Conservation (phyloP, 345 rosid species). For the Linum usitatissimum region DNA sequence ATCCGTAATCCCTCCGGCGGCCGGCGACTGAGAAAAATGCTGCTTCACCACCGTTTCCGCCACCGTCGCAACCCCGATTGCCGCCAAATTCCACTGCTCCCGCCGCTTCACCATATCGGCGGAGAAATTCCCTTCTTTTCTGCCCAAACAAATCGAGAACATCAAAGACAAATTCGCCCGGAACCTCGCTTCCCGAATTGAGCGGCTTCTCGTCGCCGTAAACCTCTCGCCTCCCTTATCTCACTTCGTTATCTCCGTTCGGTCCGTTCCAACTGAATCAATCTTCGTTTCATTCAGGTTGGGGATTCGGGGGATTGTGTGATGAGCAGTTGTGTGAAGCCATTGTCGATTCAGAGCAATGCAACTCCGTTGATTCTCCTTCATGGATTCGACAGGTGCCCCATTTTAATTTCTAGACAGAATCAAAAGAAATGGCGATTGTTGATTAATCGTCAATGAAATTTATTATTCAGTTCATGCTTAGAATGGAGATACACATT, state of each 20-base stretch:
- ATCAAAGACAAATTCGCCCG: slow-evolving; percentile 46
- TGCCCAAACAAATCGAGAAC: slow-evolving; percentile 44
- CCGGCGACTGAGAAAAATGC: too few species aligned
- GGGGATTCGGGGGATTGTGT: slow-evolving; percentile 33
- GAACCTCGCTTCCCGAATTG: slow-evolving; percentile 47
- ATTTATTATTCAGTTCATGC: slow-evolving; percentile 55
- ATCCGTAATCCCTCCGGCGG: too few species aligned
- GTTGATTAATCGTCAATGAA: not conserved
- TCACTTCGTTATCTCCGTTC: not conserved
- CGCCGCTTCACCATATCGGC: slow-evolving; percentile 17
- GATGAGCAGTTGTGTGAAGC: slow-evolving; percentile 84
- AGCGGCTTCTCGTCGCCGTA: slow-evolving; percentile 45
- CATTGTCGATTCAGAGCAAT: slow-evolving; percentile 40
- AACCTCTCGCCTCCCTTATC: not conserved
- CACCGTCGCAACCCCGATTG: slow-evolving; percentile 1
- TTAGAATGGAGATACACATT: slow-evolving; percentile 88
- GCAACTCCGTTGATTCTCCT: slow-evolving; percentile 68
- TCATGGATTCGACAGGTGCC: slow-evolving; percentile 87
- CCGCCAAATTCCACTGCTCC: slow-evolving; percentile 2
- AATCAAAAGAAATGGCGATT: not conserved
- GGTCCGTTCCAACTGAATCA: too few species aligned
- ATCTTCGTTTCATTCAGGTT: slow-evolving; percentile 25
- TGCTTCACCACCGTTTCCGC: not conserved
- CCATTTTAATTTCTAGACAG: not conserved
- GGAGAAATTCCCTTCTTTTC: slow-evolving; percentile 41